Evolutionary conservation across 2,329 filamentous ascomycete species (phyloP), one percentile per base, ranked within the genome.

Genomic region (Talaromyces islandicus): DNA sequence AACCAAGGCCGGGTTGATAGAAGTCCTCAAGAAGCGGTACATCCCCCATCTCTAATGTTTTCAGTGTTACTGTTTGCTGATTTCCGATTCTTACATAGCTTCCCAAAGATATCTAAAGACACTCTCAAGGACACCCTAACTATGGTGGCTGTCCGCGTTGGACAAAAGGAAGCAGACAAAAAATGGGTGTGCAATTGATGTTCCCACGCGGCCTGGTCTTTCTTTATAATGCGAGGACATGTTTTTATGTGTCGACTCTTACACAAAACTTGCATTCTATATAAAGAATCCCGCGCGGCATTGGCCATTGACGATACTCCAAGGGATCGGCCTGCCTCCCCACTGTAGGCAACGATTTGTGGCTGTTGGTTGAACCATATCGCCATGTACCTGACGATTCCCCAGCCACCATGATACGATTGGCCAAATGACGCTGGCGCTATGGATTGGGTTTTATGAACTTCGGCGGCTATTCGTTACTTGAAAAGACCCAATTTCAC

Each of bases 1-100:
- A 54, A 89, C 85, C 43, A 94, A 94, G 75, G 74, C 86, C 1
- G 90, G 89, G 7, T 76, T 94, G 66, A 80, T 91, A 9, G 90
- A 93, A 72, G 81, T 88, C 5, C 73, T 95, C 62, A 90, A 91
- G 73, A 87, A 88, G 69, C 81, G 85, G 78, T 84, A 73, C 62
- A 78, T 14, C 14, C 25, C 7, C 17, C 11, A 14, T 57, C 30
- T 7, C 24, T 27, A 41, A 59, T 46, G 53, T 48, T 27, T 27
- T n/a, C 17, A 24, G 14, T 41, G 17, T 29, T 30, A 17, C 57
- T 24, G 32, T 56, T 51, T 35, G 24, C 60, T 69, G 50, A 68
- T 50, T 17, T 41, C 7, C 2, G 10, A 17, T 54, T 17, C 19
- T 17, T 12, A 24, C 19, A 12, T 65, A 85, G 83, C 65, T 91